Conservation (phyloP, 2,329 filamentous ascomycete genomes). For the Botrytis paeoniae region DNA sequence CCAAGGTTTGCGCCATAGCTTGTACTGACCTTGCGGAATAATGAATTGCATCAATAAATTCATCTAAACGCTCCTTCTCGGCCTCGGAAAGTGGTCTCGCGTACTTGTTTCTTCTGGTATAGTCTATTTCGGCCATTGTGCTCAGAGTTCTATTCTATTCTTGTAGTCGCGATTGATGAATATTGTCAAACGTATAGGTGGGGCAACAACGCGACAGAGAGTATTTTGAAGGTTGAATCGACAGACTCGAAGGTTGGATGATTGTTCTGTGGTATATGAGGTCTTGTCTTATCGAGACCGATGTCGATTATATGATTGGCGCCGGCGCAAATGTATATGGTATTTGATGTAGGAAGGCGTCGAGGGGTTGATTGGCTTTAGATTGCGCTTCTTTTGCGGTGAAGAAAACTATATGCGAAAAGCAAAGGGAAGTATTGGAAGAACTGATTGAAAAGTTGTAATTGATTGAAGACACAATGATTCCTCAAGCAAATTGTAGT, state of each 20-base stretch:
- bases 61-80: conserved; percentile 81
- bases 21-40: conserved; percentile 79
- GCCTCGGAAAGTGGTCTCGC: conserved; percentile 75
- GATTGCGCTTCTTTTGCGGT: conserved; percentile 7
- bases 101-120: conserved; percentile 79
- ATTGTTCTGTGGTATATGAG: not conserved
- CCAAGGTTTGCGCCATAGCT: not conserved
- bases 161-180: not conserved
- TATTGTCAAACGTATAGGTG: conserved; percentile 10
- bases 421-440: not conserved
- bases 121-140: conserved; percentile 50
- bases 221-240: not conserved
- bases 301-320: not conserved
- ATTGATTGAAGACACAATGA: not conserved
- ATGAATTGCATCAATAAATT: conserved; percentile 91
- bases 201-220: conserved; percentile 10
- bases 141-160: not conserved
- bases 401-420: conserved; percentile 3
- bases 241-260: not conserved
- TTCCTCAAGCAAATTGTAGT: conserved; percentile 12
- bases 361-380: not conserved
- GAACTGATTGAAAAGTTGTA: not conserved
- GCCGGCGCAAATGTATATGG: conserved; percentile 10
- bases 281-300: not conserved
- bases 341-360: not conserved